Percentiles rank a stretch among this genome's conserved stretches.
These are phyloP conservation scores for Amaranthus palmeri DNA, from an alignment of 148 eudicot genomes.

Conservation along the genomic window DNA sequence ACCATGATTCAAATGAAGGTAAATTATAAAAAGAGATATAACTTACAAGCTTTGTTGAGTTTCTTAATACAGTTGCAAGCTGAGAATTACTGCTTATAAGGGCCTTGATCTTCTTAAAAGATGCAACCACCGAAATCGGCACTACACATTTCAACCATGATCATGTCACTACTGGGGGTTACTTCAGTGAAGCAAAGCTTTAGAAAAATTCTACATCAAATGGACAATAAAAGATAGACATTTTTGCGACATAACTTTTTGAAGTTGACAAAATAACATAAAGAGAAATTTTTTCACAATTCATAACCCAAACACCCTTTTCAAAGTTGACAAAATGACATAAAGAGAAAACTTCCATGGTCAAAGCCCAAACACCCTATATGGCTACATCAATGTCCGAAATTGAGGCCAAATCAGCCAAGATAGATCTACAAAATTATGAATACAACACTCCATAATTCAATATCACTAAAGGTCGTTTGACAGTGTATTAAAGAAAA, in stretches of 20 bases:
- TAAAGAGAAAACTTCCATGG: too few relatives aligned
- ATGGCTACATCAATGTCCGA: too few relatives aligned
- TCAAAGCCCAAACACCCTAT: too few relatives aligned
- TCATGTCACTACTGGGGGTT: constrained; percentile 6
- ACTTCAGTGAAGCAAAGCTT: constrained; percentile 3
- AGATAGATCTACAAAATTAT: background rate
- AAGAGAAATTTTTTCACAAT: background rate
- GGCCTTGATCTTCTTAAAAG: constrained; percentile 93
- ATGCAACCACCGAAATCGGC: constrained; percentile 80
- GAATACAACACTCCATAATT: background rate
- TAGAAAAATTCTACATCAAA: background rate
- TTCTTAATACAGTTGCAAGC: constrained; percentile 74
- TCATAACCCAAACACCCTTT: background rate
- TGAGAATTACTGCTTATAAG: constrained; percentile 60
- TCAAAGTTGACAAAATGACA: too few relatives aligned
- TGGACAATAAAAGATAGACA: background rate
- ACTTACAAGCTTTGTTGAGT: constrained; percentile 83
- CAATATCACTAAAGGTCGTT: background rate
- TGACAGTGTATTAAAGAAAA: too few relatives aligned
- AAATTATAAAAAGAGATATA: background rate
- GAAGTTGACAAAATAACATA: background rate
- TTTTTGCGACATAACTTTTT: background rate
- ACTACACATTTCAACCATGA: constrained; percentile 40
- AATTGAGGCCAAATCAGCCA: constrained; percentile 1
- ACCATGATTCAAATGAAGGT: background rate